Conservation (phyloP, 148 eudicot species). For the Rhododendron vialii region DNA sequence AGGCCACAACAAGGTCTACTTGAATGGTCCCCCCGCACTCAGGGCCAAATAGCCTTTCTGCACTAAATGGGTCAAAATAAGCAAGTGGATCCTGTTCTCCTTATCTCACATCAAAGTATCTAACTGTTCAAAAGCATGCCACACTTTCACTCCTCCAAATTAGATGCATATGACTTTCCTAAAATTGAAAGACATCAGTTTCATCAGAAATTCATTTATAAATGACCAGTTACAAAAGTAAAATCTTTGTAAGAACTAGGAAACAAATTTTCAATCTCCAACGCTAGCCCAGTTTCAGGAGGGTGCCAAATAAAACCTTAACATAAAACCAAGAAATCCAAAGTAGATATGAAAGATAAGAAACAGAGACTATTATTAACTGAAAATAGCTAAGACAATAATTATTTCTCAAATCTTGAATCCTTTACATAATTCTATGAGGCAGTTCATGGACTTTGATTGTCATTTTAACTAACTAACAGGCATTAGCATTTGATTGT, state of each 20-base stretch:
- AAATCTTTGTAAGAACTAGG: not conserved
- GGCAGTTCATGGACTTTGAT: not conserved
- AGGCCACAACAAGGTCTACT: not conserved
- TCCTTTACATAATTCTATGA: not conserved
- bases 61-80: constrained; percentile 2
- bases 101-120: not conserved
- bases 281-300: not conserved
- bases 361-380: not conserved
- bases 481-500: too few relatives aligned
- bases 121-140: not conserved
- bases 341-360: not conserved
- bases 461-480: not conserved
- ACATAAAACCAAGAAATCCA: not conserved
- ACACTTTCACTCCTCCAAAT: not conserved
- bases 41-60: not conserved
- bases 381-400: not conserved
- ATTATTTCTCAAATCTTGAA: not conserved
- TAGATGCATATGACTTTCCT: not conserved
- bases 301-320: not conserved
- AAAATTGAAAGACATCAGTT: not conserved
- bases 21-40: constrained; percentile 13
- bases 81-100: not conserved
- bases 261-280: not conserved
- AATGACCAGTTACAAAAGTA: not conserved
- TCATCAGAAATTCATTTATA: not conserved